These are phyloP conservation scores for Symbiodinium pilosum DNA, from an alignment of 73 alveolate species.

Conservation along the genomic window DNA sequence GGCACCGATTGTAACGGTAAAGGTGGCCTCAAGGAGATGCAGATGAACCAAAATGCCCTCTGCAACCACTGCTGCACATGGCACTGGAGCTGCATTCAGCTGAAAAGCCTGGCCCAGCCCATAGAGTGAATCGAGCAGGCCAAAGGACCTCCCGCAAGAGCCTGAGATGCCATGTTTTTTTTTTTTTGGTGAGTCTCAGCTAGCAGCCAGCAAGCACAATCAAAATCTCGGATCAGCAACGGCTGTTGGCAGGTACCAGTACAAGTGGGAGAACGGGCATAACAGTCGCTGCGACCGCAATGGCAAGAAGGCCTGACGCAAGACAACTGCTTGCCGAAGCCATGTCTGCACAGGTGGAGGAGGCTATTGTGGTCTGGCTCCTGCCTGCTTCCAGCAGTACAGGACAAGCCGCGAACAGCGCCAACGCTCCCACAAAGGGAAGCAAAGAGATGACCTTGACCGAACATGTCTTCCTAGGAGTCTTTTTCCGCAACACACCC, in stretches of 20 bases:
- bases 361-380: not conserved
- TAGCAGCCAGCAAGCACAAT: too few relatives aligned
- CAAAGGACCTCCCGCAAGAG: conserved; percentile 60
- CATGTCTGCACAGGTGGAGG: not conserved
- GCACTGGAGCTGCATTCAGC: not conserved
- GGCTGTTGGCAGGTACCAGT: conserved; percentile 86
- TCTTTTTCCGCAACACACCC: not conserved
- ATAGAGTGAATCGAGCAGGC: conserved; percentile 46
- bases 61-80: too few relatives aligned
- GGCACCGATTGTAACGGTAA: conserved; percentile 51
- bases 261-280: conserved; percentile 78
- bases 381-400: conserved; percentile 10
- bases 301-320: conserved; percentile 60
- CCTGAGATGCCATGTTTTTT: conserved; percentile 12
- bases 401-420: not conserved
- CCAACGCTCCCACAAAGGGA: conserved; percentile 28
- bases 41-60: too few relatives aligned
- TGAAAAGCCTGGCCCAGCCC: conserved; percentile 89
- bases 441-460: conserved; percentile 49
- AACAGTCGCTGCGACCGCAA: conserved; percentile 44
- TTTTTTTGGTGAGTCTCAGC: not conserved
- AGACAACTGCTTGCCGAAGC: not conserved
- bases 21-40: not conserved
- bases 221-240: not conserved
- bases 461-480: too few relatives aligned